A percentile compares a stretch with the other conserved stretches of the same genome.
Evolutionary conservation across 805 yeast genomes (phyloP).

Genomic region (Nakazawaea ishiwadae): DNA sequence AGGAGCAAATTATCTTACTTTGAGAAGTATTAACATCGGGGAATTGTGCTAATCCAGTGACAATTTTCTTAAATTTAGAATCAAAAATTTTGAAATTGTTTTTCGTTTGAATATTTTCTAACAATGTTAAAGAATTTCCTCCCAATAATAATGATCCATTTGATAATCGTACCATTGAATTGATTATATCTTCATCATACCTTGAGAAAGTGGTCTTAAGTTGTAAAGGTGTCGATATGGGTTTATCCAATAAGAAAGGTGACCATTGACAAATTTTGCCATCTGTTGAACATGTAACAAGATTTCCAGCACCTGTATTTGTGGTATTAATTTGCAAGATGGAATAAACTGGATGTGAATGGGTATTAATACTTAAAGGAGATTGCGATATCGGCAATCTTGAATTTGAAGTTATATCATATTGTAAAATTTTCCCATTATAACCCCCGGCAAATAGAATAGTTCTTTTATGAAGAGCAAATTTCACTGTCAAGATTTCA

Average conservation of each 20-base stretch:
- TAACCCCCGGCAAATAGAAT: slow-evolving; percentile 32
- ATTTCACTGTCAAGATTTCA: slow-evolving; percentile 24
- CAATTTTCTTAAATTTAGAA: background rate
- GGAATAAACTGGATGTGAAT: slow-evolving; percentile 10
- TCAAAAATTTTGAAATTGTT: slow-evolving; percentile 6
- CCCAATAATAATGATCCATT: slow-evolving; percentile 10
- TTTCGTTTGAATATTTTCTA: slow-evolving; percentile 10
- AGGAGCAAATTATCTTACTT: slow-evolving; percentile 2
- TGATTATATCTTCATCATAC: slow-evolving; percentile 11
- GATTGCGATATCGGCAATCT: slow-evolving; percentile 6
- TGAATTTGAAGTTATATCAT: slow-evolving; percentile 27
- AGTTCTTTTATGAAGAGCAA: slow-evolving; percentile 24
- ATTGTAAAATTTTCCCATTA: slow-evolving; percentile 33
- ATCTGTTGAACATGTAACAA: slow-evolving; percentile 12
- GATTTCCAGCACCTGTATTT: background rate
- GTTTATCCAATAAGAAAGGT: slow-evolving; percentile 12
- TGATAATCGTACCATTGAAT: background rate
- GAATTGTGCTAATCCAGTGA: slow-evolving; percentile 2
- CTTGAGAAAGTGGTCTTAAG: background rate
- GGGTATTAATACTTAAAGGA: slow-evolving; percentile 8
- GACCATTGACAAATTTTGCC: slow-evolving; percentile 14
- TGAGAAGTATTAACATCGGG: background rate
- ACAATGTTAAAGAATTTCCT: slow-evolving; percentile 3
- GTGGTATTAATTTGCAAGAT: slow-evolving; percentile 7
- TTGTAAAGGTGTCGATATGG: slow-evolving; percentile 3